Base-by-base conservation (phyloP, 2,329 filamentous ascomycete species). In the Aspergillus fructus region DNA sequence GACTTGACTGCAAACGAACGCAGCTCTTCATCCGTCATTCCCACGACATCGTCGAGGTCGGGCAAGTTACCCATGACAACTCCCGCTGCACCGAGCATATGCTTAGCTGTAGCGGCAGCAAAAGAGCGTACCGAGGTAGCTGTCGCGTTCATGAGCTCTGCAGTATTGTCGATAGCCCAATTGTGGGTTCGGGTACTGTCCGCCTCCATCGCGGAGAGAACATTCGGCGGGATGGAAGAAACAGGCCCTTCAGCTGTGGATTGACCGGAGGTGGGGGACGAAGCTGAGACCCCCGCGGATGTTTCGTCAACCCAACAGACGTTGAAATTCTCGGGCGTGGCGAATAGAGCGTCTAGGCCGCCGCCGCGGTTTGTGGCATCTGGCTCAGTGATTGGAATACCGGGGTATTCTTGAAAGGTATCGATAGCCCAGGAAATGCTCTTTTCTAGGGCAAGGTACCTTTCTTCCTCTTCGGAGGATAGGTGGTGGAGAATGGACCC, bases 401-500 rank as follows among this genome's bases (percentile, higher is more conserved):
- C 64, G 3, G 75, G 74, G 59, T 74, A 77, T 58, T 76, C 74
- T 52, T 75, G 70, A 45, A 71, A 72, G 39, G 66, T 68, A 58
- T 74, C 74, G 11, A 66, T 62, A 19, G 66, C 58, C 23, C 64
- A 64, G 5, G 64, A 59, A 5, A 73, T 66, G 53, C 66, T 70
- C 56, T 75, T 76, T 61, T 80, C 76, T 6, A 81, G 66, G n/a
- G 71, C 71, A 1, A 81, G 68, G 42, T 79, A 77, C 21, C 71
- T 72, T 17, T 78, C 72, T 58, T 78, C 77, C 62, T 81, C 78
- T n/a, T 78, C 76, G 2, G 67, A 60, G 4, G 74, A 74, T 12
- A 81, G 63, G 61, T 80, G 77, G 43, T 74, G 73, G 23, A 80
- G 66, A 4, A 79, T 71, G 53, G 72, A 75, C 3, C 78, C 78